A percentile compares a stretch with the other conserved stretches of the same genome.
Evolutionary conservation across 1,284 basidiomycete genomes (phyloP).

Genomic region (Schizophyllum amplum): DNA sequence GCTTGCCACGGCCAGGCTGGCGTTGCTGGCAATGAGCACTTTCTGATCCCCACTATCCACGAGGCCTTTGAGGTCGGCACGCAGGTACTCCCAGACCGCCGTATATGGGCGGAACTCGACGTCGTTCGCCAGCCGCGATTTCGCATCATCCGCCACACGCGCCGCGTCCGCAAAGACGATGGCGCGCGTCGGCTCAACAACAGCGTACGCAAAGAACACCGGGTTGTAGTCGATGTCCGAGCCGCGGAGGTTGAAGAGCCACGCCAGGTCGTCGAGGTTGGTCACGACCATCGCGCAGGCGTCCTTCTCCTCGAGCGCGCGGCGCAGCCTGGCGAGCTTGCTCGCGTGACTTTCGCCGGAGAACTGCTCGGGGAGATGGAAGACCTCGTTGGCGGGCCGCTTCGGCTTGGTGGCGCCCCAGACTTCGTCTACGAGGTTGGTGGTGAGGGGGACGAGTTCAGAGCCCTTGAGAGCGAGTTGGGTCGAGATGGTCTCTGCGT

Average conservation of each 20-base stretch:
- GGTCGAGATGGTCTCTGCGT: conserved; percentile 49
- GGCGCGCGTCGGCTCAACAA: conserved; percentile 62
- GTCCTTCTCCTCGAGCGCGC: conserved; percentile 58
- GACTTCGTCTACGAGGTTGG: conserved; percentile 78
- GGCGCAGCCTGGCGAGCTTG: conserved; percentile 64
- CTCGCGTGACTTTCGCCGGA: conserved; percentile 58
- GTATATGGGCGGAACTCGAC: conserved; percentile 72
- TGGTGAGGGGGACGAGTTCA: conserved; percentile 51
- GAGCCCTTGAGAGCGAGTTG: conserved; percentile 45
- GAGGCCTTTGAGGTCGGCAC: conserved; percentile 25
- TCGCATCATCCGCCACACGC: conserved; percentile 54
- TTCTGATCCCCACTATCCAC: conserved; percentile 23
- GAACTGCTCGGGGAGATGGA: conserved; percentile 65
- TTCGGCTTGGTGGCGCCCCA: conserved; percentile 70
- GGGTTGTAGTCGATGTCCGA: conserved; percentile 92
- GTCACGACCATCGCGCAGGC: conserved; percentile 66
- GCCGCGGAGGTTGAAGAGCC: conserved; percentile 93
- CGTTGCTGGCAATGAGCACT: conserved; percentile 62
- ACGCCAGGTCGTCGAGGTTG: conserved; percentile 85
- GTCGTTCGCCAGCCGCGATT: conserved; percentile 48
- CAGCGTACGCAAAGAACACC: conserved; percentile 92
- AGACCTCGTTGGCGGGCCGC: conserved; percentile 64
- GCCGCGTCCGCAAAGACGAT: conserved; percentile 69
- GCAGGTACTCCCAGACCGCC: conserved; percentile 55
- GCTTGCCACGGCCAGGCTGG: conserved; percentile 73